phyloP scores from a whole-genome alignment of 1,284 basidiomycete species.

The Puccinia polysora region DNA sequence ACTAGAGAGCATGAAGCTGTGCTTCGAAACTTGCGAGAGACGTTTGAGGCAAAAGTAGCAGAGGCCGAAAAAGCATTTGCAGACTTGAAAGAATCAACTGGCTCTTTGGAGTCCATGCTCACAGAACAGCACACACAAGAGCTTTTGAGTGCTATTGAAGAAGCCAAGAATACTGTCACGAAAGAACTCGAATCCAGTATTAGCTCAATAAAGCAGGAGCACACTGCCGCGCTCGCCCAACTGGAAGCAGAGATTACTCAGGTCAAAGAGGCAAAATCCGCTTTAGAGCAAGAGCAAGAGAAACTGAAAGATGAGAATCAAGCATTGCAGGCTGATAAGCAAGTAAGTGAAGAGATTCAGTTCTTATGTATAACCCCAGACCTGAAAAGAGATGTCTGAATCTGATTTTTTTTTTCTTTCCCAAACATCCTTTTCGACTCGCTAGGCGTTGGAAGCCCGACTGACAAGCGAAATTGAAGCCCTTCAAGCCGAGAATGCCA shows the following conservation, averaged over 20 bases:
- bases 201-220: conserved; percentile 16
- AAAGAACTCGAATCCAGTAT: conserved; percentile 11
- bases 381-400: not conserved
- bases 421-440: not conserved
- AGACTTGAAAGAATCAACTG: not conserved
- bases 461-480: conserved; percentile 11
- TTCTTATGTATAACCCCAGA: not conserved
- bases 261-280: not conserved
- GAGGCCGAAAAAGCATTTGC: conserved; percentile 1
- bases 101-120: not conserved
- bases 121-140: conserved; percentile 5
- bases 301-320: not conserved
- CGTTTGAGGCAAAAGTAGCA: conserved; percentile 15
- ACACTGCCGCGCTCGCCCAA: not conserved
- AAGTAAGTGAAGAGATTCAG: not conserved
- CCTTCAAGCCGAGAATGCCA: conserved; percentile 21
- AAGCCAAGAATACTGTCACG: not conserved
- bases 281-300: conserved; percentile 4
- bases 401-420: not conserved
- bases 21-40: conserved; percentile 4
- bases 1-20: conserved; percentile 29
- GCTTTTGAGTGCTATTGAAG: conserved; percentile 9
- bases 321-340: conserved; percentile 10
- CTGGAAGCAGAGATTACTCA: conserved; percentile 17
- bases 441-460: conserved; percentile 20